Base-by-base conservation (phyloP, 768 basidiomycete genomes). In the Strobilomyces dryophilus region DNA sequence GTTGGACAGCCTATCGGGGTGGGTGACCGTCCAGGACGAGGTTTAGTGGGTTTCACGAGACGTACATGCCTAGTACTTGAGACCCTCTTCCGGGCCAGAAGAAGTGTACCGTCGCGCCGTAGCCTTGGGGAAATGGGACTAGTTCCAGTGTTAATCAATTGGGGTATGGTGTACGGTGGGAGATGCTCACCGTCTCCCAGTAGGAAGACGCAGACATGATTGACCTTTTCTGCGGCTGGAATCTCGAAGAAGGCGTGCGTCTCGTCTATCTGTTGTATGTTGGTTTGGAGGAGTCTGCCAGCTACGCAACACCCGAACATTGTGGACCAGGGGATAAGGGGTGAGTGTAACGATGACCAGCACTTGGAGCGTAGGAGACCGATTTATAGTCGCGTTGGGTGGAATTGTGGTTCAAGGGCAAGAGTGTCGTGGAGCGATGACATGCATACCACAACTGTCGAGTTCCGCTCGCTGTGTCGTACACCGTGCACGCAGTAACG, bases 11-110 rank as follows among this genome's bases (percentile, higher is more conserved):
- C 91, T 93, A 57, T 35, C 29, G 29, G 29, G 7, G 9, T 24
- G 24, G 24, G 24, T 4, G 24, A 24, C 24, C 24, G 24, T 24
- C 24, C 2, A 29, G 7, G 29, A 29, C 29, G 29, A 17, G n/a
- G 15, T 10, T 45, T 37, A 24, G 40, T 51, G 49, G 21, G 29
- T 29, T 17, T 49, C 17, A 29, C 21, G 18, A 15, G 48, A 53
- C 88, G 62, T 60, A 89, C 92, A 89, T 88, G 63, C 92, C 92
- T 9, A 95, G 73, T 26, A 93, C 67, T 66, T 91, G 91, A 58
- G 91, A 92, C 3, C 91, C 92, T 66, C 82, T 89, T 11, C 87
- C 89, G 1, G 90, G 91, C 88, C 85, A 89, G 66, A 82, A 82
- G 65, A 93, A 86, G 64, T 93, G 89, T 9, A 93, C 90, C 0